Conservation (phyloP, 2,329 filamentous ascomycete species). For the Penicillium rolfsii region DNA sequence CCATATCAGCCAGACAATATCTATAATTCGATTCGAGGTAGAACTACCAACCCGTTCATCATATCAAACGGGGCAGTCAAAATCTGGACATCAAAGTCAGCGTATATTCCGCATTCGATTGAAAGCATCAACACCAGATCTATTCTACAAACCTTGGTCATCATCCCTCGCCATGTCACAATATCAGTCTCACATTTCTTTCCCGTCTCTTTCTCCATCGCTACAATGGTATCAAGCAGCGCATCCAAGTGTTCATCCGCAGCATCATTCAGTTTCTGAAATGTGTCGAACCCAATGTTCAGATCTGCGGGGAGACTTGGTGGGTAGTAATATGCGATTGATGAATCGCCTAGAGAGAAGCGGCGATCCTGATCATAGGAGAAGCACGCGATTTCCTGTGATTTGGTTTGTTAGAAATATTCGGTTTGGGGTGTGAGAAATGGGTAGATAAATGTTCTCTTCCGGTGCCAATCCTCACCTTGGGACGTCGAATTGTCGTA, state of each 20-base stretch:
- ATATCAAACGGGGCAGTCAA: conserved; percentile 82
- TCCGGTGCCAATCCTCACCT: conserved; percentile 54
- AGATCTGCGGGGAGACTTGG: conserved; percentile 72
- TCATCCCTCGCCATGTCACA: conserved; percentile 96
- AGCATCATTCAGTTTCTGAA: conserved; percentile 79
- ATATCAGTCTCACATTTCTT: conserved; percentile 74
- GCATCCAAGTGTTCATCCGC: conserved; percentile 87
- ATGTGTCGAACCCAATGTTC: conserved; percentile 77
- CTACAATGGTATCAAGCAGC: conserved; percentile 74
- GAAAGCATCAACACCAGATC: neutral
- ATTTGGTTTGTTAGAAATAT: conserved; percentile 11
- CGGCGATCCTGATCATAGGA: conserved; percentile 86
- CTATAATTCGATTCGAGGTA: neutral
- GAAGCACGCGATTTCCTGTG: conserved; percentile 85
- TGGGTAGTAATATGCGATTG: conserved; percentile 86
- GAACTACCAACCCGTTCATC: conserved; percentile 67
- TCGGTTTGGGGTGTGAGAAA: neutral
- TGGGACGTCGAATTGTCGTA: conserved; percentile 74
- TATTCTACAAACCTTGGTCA: conserved; percentile 75
- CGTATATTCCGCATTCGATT: neutral
- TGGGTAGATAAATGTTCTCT: neutral
- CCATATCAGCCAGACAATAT: conserved; percentile 10
- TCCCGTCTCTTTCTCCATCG: conserved; percentile 69
- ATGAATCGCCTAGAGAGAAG: conserved; percentile 75
- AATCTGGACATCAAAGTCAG: conserved; percentile 59